These are phyloP conservation scores for Clitoria ternatea DNA, from an alignment of 306 rosid species.

Conservation along the genomic window DNA sequence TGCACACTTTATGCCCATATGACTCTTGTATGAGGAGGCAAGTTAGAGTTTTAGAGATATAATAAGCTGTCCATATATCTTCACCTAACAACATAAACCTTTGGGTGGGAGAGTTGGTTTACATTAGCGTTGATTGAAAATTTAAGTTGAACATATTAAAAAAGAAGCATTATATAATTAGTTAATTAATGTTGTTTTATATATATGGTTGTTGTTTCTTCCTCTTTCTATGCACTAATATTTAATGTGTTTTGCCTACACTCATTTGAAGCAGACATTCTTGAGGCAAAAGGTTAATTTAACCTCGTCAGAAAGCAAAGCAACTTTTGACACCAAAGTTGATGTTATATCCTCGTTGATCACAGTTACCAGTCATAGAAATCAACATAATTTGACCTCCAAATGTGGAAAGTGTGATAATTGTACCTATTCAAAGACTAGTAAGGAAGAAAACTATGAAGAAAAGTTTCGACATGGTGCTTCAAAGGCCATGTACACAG, in stretches of 20 bases:
- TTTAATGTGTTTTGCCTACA: slow-evolving; percentile 27
- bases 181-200: no score
- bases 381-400: slow-evolving; percentile 14
- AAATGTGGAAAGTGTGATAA: slow-evolving; percentile 23
- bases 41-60: no score
- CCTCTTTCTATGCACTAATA: neutral
- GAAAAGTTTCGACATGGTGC: slow-evolving; percentile 27
- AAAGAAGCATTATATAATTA: neutral
- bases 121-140: neutral
- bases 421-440: slow-evolving; percentile 11
- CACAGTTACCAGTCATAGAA: slow-evolving; percentile 19
- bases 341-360: slow-evolving; percentile 25
- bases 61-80: no score
- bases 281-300: slow-evolving; percentile 78
- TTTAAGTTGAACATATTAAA: neutral
- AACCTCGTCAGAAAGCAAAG: slow-evolving; percentile 42
- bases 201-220: neutral
- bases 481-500: slow-evolving; percentile 34
- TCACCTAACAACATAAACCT: no score
- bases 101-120: neutral
- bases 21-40: neutral
- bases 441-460: slow-evolving; percentile 26
- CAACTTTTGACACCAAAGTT: slow-evolving; percentile 22
- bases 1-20: neutral
- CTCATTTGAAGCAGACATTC: slow-evolving; percentile 53